Evolutionary conservation across 1,284 basidiomycete genomes (phyloP).

Genomic region (Cystobasidiaceae sp.): DNA sequence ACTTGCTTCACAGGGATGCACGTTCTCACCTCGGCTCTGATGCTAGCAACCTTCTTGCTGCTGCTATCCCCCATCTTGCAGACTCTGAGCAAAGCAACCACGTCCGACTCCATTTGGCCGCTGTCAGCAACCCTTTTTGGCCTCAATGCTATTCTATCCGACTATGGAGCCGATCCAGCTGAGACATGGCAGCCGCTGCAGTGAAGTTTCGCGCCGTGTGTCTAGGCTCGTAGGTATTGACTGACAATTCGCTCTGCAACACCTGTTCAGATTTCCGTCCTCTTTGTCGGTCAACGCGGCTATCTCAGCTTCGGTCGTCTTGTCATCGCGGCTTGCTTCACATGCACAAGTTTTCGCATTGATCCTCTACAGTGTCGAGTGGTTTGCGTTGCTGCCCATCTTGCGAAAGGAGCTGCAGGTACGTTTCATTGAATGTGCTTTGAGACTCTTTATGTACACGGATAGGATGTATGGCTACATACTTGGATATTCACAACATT

Average conservation of each 20-base stretch:
- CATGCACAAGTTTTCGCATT: constrained; percentile 86
- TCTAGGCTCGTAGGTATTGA: background rate
- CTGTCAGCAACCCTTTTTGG: constrained; percentile 64
- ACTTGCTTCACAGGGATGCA: background rate
- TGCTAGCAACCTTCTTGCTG: constrained; percentile 81
- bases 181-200: constrained; percentile 32
- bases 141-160: constrained; percentile 61
- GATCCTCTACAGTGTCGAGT: constrained; percentile 74
- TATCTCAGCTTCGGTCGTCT: constrained; percentile 85
- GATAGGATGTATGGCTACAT: background rate
- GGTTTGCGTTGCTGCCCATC: constrained; percentile 79
- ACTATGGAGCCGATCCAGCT: constrained; percentile 54
- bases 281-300: constrained; percentile 92
- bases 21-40: constrained; percentile 51
- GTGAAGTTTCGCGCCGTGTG: background rate
- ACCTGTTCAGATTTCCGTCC: constrained; percentile 63
- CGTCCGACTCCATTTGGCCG: constrained; percentile 95
- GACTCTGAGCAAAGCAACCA: constrained; percentile 89
- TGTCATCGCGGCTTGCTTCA: constrained; percentile 79
- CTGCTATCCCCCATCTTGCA: constrained; percentile 84
- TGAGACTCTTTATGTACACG: background rate
- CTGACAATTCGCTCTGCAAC: constrained; percentile 36
- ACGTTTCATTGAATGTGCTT: constrained; percentile 39
- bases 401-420: constrained; percentile 74
- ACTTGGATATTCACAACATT: background rate